A percentile compares a stretch with the other conserved stretches of the same genome.
Conservation (phyloP, 352 stramenopile species). For the Pythium brachiatum region DNA sequence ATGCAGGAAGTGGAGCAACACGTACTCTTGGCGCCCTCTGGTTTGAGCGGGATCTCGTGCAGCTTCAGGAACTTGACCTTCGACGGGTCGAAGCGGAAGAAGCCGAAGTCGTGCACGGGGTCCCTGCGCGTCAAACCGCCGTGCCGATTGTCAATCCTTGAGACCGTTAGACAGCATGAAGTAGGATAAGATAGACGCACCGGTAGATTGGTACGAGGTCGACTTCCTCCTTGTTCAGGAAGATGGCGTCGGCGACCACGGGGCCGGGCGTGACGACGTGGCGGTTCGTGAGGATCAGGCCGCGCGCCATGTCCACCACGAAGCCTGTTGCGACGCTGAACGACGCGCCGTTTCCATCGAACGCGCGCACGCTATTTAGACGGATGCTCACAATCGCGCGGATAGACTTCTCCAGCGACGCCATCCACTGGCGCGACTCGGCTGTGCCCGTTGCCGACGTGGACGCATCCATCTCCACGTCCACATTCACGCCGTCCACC, state of each 20-base stretch:
- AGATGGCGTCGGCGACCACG: conserved; percentile 88
- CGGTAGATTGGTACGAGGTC: conserved; percentile 88
- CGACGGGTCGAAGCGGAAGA: conserved; percentile 86
- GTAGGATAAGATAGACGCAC: conserved; percentile 18
- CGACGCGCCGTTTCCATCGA: conserved; percentile 84
- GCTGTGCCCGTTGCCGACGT: conserved; percentile 24
- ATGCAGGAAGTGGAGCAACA: background rate
- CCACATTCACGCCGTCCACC: conserved; percentile 39
- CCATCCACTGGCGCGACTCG: conserved; percentile 73
- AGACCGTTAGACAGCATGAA: background rate
- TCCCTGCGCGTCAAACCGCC: conserved; percentile 39
- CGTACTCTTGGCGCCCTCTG: conserved; percentile 75
- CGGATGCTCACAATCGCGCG: conserved; percentile 87
- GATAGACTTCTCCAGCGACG: conserved; percentile 66
- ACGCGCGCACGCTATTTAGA: conserved; percentile 80
- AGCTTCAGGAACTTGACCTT: conserved; percentile 87
- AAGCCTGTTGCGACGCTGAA: conserved; percentile 91
- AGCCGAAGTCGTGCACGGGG: conserved; percentile 92
- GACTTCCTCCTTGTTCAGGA: conserved; percentile 93
- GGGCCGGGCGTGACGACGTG: conserved; percentile 90
- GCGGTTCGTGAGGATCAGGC: conserved; percentile 91
- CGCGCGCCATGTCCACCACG: conserved; percentile 85
- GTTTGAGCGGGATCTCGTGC: conserved; percentile 85
- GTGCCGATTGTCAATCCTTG: background rate
- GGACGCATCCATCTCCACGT: conserved; percentile 31